Conservation (phyloP, 73 alveolate species). For the Uronychia setigera region DNA sequence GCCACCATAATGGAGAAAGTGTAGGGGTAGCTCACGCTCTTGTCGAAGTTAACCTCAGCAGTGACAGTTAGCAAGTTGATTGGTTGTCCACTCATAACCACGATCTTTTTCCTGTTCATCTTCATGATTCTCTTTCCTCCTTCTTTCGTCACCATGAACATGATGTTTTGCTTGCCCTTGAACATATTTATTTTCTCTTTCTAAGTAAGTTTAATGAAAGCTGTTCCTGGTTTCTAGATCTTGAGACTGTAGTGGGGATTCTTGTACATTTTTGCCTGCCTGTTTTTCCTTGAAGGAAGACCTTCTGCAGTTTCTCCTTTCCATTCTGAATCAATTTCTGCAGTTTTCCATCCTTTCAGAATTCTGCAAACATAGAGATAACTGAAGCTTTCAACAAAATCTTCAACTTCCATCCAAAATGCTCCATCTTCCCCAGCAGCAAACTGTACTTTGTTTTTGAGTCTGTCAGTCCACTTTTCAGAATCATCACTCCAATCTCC, state of each 20-base stretch:
- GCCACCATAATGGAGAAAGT: slow-evolving; percentile 45
- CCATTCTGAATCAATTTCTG: slow-evolving; percentile 69
- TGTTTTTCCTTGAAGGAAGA: slow-evolving; percentile 67
- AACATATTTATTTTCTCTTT: slow-evolving; percentile 58
- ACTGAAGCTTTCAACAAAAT: slow-evolving; percentile 64
- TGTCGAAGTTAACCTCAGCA: slow-evolving; percentile 40
- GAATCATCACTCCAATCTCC: slow-evolving; percentile 93
- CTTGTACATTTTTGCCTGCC: slow-evolving; percentile 45
- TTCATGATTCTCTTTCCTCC: slow-evolving; percentile 32
- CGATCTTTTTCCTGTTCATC: slow-evolving; percentile 35
- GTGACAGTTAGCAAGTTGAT: slow-evolving; percentile 33
- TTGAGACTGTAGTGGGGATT: slow-evolving; percentile 70
- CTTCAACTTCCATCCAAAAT: slow-evolving; percentile 81
- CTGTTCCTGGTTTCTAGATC: slow-evolving; percentile 60
- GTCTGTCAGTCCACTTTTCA: slow-evolving; percentile 72
- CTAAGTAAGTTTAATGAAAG: slow-evolving; percentile 59
- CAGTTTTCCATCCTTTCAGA: slow-evolving; percentile 54
- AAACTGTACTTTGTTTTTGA: slow-evolving; percentile 50
- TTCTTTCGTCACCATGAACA: slow-evolving; percentile 59
- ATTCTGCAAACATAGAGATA: slow-evolving; percentile 72
- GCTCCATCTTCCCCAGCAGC: slow-evolving; percentile 73
- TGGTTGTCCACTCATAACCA: slow-evolving; percentile 40
- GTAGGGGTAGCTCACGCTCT: slow-evolving; percentile 52
- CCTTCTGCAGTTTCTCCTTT: slow-evolving; percentile 80
- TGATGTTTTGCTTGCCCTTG: slow-evolving; percentile 69